phyloP scores from a whole-genome alignment of 768 basidiomycete species.

The Mycena sanguinolenta region DNA sequence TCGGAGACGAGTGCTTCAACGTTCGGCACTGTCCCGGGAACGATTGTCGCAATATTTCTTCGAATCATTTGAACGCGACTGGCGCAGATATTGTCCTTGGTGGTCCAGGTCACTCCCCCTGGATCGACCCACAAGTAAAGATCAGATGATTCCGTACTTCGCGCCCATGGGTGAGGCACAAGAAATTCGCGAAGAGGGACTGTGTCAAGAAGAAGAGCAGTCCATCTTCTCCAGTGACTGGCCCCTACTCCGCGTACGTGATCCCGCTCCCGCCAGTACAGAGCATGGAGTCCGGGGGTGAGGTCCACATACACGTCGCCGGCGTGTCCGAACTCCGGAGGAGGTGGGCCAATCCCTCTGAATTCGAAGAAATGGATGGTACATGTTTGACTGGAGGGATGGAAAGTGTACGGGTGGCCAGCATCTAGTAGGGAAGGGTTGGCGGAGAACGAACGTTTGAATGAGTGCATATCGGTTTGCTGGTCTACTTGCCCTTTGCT shows the following conservation, averaged over 20 bases:
- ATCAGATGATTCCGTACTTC: conserved; percentile 23
- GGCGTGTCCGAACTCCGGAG: conserved; percentile 39
- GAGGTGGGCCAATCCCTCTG: conserved; percentile 42
- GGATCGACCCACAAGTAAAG: conserved; percentile 33
- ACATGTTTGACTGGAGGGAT: not conserved
- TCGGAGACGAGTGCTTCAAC: conserved; percentile 26
- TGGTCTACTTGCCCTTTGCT: not conserved
- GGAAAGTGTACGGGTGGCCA: conserved; percentile 27
- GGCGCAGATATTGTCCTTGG: conserved; percentile 22
- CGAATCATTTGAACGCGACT: conserved; percentile 26
- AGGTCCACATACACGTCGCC: conserved; percentile 45
- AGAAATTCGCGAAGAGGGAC: conserved; percentile 22
- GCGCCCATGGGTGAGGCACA: conserved; percentile 30
- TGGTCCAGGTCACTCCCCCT: conserved; percentile 24
- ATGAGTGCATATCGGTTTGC: conserved; percentile 6
- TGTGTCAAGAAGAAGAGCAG: conserved; percentile 21
- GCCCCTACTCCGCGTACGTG: not conserved
- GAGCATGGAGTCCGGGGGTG: conserved; percentile 17
- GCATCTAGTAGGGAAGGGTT: conserved; percentile 9
- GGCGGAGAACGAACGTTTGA: conserved; percentile 26
- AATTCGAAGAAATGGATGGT: conserved; percentile 43
- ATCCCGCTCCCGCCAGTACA: conserved; percentile 33
- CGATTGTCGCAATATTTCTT: conserved; percentile 17
- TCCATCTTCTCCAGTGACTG: conserved; percentile 26
- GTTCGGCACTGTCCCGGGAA: conserved; percentile 12